Conservation (phyloP, 2,329 filamentous ascomycete genomes). For the Talaromyces sp. region DNA sequence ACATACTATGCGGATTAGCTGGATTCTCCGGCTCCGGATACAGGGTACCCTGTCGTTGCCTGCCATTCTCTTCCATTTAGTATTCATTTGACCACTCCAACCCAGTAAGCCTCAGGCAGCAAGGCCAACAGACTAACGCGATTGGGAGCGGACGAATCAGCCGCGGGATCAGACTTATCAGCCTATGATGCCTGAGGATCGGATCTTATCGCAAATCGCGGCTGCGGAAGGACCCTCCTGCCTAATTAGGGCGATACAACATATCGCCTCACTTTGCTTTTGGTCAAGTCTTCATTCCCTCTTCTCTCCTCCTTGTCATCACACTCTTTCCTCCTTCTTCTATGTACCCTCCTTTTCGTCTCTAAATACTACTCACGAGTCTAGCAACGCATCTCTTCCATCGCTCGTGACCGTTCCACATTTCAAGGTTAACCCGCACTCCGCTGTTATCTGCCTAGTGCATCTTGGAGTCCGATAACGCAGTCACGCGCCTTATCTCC, state of each 20-base stretch:
- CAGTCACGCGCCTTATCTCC: constrained; percentile 13
- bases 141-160: not conserved
- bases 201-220: constrained; percentile 1
- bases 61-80: too few relatives aligned
- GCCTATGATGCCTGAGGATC: too few relatives aligned
- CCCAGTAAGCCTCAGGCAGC: not conserved
- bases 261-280: not conserved
- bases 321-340: not conserved
- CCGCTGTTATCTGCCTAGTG: constrained; percentile 9
- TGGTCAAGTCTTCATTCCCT: not conserved
- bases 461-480: constrained; percentile 10
- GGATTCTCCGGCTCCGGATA: too few relatives aligned
- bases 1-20: too few relatives aligned
- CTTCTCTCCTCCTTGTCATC: not conserved
- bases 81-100: not conserved
- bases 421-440: constrained; percentile 6
- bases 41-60: too few relatives aligned
- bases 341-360: not conserved
- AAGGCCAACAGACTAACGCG: not conserved
- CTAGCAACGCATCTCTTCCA: too few relatives aligned
- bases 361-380: too few relatives aligned
- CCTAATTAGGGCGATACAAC: not conserved
- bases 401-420: not conserved
- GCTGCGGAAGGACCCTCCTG: constrained; percentile 1
- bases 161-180: not conserved